These are phyloP conservation scores for Eucalyptus urophylla DNA, from an alignment of 345 rosid genomes.

Conservation along the genomic window DNA sequence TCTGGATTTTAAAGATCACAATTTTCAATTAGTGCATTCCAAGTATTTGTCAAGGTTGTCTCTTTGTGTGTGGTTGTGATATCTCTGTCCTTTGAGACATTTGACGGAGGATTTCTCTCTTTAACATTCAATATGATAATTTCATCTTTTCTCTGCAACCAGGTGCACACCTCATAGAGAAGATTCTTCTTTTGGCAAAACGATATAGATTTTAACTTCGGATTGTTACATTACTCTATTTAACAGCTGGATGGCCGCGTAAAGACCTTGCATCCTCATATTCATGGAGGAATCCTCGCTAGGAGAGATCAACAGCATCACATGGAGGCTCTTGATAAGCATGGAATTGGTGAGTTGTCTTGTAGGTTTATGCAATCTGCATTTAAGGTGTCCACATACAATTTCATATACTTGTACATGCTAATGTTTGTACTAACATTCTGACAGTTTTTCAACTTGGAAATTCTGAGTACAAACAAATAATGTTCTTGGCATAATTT, in stretches of 20 bases:
- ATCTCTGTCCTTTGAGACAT: not conserved
- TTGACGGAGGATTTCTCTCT: rapidly evolving
- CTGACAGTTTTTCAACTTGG: not conserved
- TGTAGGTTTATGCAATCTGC: not conserved
- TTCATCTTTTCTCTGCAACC: not conserved
- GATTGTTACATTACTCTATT: not conserved
- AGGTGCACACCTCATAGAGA: not conserved
- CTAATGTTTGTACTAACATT: not conserved
- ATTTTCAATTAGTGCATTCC: not conserved
- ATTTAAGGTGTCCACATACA: not conserved
- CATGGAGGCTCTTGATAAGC: constrained; percentile 75
- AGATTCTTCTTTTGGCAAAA: not conserved
- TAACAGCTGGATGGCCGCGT: constrained; percentile 88
- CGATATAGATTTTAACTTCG: not conserved
- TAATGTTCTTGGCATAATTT: not conserved
- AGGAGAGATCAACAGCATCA: constrained; percentile 81
- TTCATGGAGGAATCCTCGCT: constrained; percentile 96
- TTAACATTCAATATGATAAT: not conserved
- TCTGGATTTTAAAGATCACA: not conserved
- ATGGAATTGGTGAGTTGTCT: constrained; percentile 63
- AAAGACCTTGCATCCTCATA: constrained; percentile 84
- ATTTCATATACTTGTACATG: not conserved
- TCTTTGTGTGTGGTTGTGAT: not conserved
- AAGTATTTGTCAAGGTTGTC: not conserved
- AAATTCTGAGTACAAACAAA: not conserved